Percentiles rank a stretch among this genome's conserved stretches.
Evolutionary conservation across 2,329 filamentous ascomycete genomes (phyloP).

Genomic region (Beauveria pseudobassiana): DNA sequence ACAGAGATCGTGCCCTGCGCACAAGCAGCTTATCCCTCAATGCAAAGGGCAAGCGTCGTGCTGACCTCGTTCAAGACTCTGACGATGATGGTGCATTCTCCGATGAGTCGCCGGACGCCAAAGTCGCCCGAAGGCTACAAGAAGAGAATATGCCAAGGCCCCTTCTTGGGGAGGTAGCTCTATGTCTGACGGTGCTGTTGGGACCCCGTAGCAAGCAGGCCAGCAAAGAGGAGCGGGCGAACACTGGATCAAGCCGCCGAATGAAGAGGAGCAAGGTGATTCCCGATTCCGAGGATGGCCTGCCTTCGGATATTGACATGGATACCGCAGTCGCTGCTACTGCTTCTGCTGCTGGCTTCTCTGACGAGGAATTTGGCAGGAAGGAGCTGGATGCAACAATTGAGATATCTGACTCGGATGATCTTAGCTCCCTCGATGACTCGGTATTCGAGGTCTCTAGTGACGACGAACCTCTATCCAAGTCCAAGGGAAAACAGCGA

Average conservation of each 20-base stretch:
- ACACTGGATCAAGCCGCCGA: constrained; percentile 16
- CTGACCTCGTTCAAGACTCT: constrained; percentile 35
- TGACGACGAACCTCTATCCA: constrained; percentile 24
- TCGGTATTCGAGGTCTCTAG: constrained; percentile 16
- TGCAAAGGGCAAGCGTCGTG: constrained; percentile 33
- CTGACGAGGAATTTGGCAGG: constrained; percentile 10
- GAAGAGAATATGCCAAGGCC: constrained; percentile 23
- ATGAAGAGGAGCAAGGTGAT: constrained; percentile 24
- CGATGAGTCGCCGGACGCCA: constrained; percentile 21
- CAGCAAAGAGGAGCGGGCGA: constrained; percentile 21
- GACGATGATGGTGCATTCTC: constrained; percentile 27
- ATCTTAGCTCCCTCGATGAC: constrained; percentile 14
- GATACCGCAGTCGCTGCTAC: constrained; percentile 25
- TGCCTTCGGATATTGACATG: constrained; percentile 21
- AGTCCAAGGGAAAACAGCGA: constrained; percentile 14
- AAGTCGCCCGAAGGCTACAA: constrained; percentile 28
- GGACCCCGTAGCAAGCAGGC: constrained; percentile 8
- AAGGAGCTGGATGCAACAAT: constrained; percentile 14
- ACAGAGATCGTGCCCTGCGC: constrained; percentile 24
- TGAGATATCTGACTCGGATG: constrained; percentile 13
- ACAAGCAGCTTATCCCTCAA: constrained; percentile 42
- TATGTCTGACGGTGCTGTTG: neutral
- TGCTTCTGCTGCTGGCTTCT: constrained; percentile 16
- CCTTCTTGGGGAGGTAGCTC: constrained; percentile 3
- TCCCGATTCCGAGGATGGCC: constrained; percentile 22